Evolutionary conservation across 176 grass and related monocot genomes (phyloP).

Genomic region (Bromus sterilis): DNA sequence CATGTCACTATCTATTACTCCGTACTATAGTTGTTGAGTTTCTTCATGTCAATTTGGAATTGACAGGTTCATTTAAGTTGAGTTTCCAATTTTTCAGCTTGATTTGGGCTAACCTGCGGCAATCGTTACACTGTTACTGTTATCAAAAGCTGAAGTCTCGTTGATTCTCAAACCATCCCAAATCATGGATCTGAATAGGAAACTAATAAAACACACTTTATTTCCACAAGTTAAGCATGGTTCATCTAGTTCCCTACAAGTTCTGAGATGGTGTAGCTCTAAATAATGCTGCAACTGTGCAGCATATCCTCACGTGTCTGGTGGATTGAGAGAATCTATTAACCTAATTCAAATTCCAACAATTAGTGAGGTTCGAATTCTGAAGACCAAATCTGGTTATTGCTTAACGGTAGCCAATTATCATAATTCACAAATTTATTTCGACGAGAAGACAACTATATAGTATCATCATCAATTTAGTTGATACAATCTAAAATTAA

Average conservation of each 20-base stretch:
- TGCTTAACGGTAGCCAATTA: neutral
- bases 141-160: neutral
- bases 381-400: neutral
- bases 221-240: neutral
- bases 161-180: neutral
- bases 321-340: neutral
- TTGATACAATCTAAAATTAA: no score
- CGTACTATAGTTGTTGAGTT: neutral
- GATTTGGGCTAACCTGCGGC: neutral
- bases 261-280: neutral
- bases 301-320: neutral
- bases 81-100: neutral
- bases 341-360: neutral
- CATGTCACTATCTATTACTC: neutral
- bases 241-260: slow-evolving; percentile 1
- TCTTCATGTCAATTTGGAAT: neutral
- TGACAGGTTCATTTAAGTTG: neutral
- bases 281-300: neutral
- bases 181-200: neutral
- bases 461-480: no score
- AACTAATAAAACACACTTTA: neutral
- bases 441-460: neutral
- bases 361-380: neutral
- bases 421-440: neutral
- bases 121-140: neutral